These are phyloP conservation scores for Thecaphora thlaspeos DNA, from an alignment of 1,284 basidiomycete species.

Conservation along the genomic window DNA sequence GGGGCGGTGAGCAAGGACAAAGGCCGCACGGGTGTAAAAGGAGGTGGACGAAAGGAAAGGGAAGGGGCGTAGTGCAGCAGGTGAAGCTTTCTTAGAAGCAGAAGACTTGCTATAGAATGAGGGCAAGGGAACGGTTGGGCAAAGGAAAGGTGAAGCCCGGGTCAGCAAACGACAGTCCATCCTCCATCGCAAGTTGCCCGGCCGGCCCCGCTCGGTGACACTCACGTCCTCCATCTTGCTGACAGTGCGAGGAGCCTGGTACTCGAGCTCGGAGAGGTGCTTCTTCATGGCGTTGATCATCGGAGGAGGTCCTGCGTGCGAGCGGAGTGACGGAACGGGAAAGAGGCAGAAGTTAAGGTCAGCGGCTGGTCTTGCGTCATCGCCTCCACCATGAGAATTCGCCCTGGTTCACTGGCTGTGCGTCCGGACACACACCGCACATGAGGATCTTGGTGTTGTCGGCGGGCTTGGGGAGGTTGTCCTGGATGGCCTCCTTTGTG, in stretches of 20 bases:
- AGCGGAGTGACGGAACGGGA: background rate
- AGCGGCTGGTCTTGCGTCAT: too few relatives aligned
- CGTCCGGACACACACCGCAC: constrained; percentile 54
- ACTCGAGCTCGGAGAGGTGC: constrained; percentile 81
- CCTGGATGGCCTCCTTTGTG: constrained; percentile 85
- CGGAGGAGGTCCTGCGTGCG: constrained; percentile 74
- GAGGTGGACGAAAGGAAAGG: too few relatives aligned
- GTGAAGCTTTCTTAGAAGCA: constrained; percentile 39
- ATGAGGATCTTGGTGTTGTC: constrained; percentile 59
- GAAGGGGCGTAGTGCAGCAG: too few relatives aligned
- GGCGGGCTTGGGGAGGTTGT: constrained; percentile 57
- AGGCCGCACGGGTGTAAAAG: too few relatives aligned
- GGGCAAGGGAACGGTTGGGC: background rate
- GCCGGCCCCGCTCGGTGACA: too few relatives aligned
- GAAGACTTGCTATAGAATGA: constrained; percentile 38
- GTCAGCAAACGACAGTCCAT: too few relatives aligned
- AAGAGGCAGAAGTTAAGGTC: background rate
- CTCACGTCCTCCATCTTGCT: constrained; percentile 42
- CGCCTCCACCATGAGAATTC: too few relatives aligned
- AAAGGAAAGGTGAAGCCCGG: too few relatives aligned
- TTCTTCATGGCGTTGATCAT: constrained; percentile 98
- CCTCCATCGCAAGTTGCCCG: too few relatives aligned
- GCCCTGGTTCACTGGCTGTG: too few relatives aligned
- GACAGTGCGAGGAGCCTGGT: constrained; percentile 81
- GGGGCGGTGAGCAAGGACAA: too few relatives aligned